Evolutionary conservation across 441 rosid species (phyloP).

Genomic region (Brassica hybrid): DNA sequence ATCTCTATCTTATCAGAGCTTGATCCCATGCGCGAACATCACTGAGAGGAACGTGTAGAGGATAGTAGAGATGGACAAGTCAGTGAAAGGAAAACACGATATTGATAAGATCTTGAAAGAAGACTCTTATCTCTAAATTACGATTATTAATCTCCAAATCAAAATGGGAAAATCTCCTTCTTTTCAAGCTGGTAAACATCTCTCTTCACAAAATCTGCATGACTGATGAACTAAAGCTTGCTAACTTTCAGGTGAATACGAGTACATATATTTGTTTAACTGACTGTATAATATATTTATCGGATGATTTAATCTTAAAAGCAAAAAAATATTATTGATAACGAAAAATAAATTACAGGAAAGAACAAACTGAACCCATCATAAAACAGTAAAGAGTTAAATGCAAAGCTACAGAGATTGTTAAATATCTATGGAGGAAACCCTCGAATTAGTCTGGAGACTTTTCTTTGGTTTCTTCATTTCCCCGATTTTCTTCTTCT

Average conservation of each 20-base stretch:
- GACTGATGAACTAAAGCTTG: too few relatives aligned
- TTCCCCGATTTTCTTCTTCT: neutral
- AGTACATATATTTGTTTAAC: too few relatives aligned
- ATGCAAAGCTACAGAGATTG: neutral
- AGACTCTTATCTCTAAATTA: neutral
- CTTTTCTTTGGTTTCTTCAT: slow-evolving; percentile 23
- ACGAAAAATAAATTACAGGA: neutral
- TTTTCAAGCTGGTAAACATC: too few relatives aligned
- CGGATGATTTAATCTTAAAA: neutral
- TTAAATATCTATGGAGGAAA: slow-evolving; percentile 32
- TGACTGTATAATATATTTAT: too few relatives aligned
- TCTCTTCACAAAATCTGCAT: too few relatives aligned
- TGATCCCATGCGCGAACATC: neutral
- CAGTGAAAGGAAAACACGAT: too few relatives aligned
- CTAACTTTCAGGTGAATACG: too few relatives aligned
- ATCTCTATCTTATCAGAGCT: too few relatives aligned
- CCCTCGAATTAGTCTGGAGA: slow-evolving; percentile 14
- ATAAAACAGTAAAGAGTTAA: neutral
- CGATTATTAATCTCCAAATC: neutral
- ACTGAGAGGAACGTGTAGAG: neutral
- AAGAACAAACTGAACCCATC: slow-evolving; percentile 7
- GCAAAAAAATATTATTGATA: neutral
- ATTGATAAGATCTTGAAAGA: neutral
- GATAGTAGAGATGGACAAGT: neutral
- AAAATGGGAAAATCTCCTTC: neutral